Percentiles rank a stretch among this genome's conserved stretches.
Evolutionary conservation across 1,139 yeast genomes (phyloP).

Genomic region (Scheffersomyces illinoinensis): DNA sequence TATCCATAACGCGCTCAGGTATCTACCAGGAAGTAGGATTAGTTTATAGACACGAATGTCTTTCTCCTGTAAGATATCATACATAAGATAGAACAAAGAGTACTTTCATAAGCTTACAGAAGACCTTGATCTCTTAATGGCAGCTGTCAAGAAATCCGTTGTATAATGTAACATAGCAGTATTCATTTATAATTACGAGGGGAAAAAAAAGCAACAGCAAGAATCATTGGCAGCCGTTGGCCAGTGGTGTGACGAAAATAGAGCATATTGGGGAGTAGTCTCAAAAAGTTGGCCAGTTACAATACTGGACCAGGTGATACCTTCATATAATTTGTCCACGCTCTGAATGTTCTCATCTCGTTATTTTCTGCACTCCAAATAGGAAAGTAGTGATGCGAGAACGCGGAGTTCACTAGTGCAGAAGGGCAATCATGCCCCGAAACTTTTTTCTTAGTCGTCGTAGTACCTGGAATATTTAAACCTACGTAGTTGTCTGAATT

Average conservation of each 20-base stretch:
- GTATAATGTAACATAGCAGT: not conserved
- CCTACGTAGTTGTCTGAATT: not conserved
- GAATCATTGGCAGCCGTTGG: not conserved
- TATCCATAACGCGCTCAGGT: not conserved
- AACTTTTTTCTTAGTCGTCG: not conserved
- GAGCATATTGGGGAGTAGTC: not conserved
- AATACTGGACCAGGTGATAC: not conserved
- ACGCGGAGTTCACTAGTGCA: constrained; percentile 2
- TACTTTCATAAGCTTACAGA: too few relatives aligned
- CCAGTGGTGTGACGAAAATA: not conserved
- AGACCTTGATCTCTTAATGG: not conserved
- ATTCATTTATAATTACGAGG: not conserved
- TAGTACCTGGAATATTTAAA: not conserved
- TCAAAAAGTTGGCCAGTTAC: not conserved
- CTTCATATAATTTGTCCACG: not conserved
- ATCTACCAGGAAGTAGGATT: not conserved
- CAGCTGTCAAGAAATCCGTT: not conserved
- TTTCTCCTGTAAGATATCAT: not conserved
- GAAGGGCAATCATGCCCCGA: constrained; percentile 11
- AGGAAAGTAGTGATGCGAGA: not conserved
- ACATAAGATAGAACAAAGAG: not conserved
- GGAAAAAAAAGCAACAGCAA: not conserved
- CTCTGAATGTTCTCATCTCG: not conserved
- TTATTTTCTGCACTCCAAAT: not conserved
- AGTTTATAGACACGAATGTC: too few relatives aligned